A percentile compares a stretch with the other conserved stretches of the same genome.
phyloP scores from a whole-genome alignment of 163 green algal species.

The Dunaliella salina region DNA sequence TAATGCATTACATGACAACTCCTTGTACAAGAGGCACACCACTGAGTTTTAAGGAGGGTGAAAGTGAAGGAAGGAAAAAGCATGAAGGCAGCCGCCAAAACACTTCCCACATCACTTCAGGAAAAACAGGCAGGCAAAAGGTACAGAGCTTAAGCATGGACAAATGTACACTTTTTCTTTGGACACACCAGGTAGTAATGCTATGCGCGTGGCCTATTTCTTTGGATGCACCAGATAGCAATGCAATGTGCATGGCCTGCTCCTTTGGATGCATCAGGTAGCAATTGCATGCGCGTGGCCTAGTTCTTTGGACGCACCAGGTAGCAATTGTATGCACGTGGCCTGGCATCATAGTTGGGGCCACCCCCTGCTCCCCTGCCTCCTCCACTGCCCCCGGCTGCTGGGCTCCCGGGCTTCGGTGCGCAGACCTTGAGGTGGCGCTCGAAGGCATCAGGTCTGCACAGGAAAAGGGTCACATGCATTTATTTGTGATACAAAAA shows the following conservation, averaged over 20 bases:
- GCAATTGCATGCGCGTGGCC: slow-evolving; percentile 37
- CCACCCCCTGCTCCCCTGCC: slow-evolving; percentile 7
- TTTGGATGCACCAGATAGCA: slow-evolving; percentile 38
- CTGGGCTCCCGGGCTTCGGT: slow-evolving; percentile 29
- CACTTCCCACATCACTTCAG: too few relatives aligned
- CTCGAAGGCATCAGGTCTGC: slow-evolving; percentile 37
- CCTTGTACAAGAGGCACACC: too few relatives aligned
- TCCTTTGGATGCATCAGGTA: slow-evolving; percentile 32
- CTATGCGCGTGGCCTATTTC: slow-evolving; percentile 31
- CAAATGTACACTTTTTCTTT: not conserved
- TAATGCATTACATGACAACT: too few relatives aligned
- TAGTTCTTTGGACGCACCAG: slow-evolving; percentile 10
- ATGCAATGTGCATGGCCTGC: slow-evolving; percentile 27
- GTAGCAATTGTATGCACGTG: slow-evolving; percentile 45
- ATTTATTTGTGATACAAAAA: too few relatives aligned
- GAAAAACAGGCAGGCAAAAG: too few relatives aligned
- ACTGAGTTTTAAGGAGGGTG: too few relatives aligned
- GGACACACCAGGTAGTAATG: slow-evolving; percentile 38
- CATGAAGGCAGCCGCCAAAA: too few relatives aligned
- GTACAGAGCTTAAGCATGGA: too few relatives aligned
- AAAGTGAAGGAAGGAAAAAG: too few relatives aligned
- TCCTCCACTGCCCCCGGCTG: slow-evolving; percentile 11
- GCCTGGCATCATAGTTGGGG: slow-evolving; percentile 6
- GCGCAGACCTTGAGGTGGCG: slow-evolving; percentile 44
- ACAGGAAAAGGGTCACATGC: not conserved